Evolutionary conservation across 768 basidiomycete species (phyloP).

Genomic region (Nidularia pulvinata): DNA sequence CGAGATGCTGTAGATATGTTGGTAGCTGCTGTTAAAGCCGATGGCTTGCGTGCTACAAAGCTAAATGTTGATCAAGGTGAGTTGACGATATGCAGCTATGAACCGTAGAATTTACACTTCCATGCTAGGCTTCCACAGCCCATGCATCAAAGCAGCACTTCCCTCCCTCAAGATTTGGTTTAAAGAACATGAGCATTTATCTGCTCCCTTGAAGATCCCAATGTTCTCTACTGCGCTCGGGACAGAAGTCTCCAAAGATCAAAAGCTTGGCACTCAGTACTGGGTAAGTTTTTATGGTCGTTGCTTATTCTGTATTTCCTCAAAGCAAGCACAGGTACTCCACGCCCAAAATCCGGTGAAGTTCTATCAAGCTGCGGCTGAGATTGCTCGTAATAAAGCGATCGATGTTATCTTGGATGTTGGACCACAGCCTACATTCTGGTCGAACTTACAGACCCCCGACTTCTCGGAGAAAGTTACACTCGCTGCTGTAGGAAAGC

Average conservation of each 20-base stretch:
- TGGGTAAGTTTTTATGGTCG: constrained; percentile 17
- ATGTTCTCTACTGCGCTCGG: constrained; percentile 27
- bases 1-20: constrained; percentile 18
- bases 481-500: constrained; percentile 22
- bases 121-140: constrained; percentile 29
- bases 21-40: constrained; percentile 20
- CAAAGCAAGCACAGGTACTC: constrained; percentile 15
- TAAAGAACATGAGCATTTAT: constrained; percentile 8
- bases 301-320: not conserved
- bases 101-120: too few relatives aligned
- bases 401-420: constrained; percentile 27
- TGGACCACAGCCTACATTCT: constrained; percentile 29
- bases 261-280: constrained; percentile 18
- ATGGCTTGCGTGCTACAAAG: constrained; percentile 19
- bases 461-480: constrained; percentile 15
- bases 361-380: constrained; percentile 21
- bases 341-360: constrained; percentile 28
- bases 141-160: constrained; percentile 22
- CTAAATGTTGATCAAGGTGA: constrained; percentile 29
- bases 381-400: constrained; percentile 13
- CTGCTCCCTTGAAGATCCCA: constrained; percentile 13
- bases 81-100: not conserved
- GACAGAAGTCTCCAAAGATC: constrained; percentile 13
- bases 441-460: constrained; percentile 24
- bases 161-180: constrained; percentile 23